Evolutionary conservation across 495 filamentous ascomycete genomes (phyloP), one percentile per base, ranked within the genome.

Genomic region (Penicillium lagena): DNA sequence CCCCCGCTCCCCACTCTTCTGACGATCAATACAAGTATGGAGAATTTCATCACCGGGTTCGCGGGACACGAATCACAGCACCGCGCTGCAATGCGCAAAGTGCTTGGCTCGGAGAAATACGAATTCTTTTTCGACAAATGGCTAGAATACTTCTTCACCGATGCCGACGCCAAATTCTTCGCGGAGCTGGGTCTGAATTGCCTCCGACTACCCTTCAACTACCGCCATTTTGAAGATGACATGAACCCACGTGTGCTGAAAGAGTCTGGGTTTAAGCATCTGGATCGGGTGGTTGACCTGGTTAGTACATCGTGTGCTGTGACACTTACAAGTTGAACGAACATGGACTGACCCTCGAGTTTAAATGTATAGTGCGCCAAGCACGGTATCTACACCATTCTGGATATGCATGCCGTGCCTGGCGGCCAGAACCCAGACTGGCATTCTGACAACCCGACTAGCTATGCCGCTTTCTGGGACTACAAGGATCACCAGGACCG

Each of bases 41-140:
- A 82, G 56, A 83, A 83, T 47, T 83, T 83, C 64, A 83, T 83
- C 56, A 83, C 80, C 0, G 80, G 81, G n/a, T 84, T 76, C 44
- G 61, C 81, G 0, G 81, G 76, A 9, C 75, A 80, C 36, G 81
- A 84, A 47, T 60, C 59, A 14, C 66, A 84, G 47, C 73, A 77
- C 46, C 68, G 78, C 1, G 68, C 66, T 2, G 73, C 78, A 1
- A 75, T 85, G 72, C 55, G 65, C 0, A 60, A 66, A 15, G 77
- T 77, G 5, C 67, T 84, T 0, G 80, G 81, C 0, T 40, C 46
- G 14, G 56, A 71, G 33, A 74, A 70, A 44, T 65, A 70, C 45
- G 62, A 75, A 11, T 73, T 65, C 53, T 74, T 73, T 58, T 69
- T 70, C 50, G 62, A 73, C 39, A 57, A 72, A 52, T 79, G 76